Base-by-base conservation (phyloP, 345 rosid genomes). In the Erucastrum elatum region DNA sequence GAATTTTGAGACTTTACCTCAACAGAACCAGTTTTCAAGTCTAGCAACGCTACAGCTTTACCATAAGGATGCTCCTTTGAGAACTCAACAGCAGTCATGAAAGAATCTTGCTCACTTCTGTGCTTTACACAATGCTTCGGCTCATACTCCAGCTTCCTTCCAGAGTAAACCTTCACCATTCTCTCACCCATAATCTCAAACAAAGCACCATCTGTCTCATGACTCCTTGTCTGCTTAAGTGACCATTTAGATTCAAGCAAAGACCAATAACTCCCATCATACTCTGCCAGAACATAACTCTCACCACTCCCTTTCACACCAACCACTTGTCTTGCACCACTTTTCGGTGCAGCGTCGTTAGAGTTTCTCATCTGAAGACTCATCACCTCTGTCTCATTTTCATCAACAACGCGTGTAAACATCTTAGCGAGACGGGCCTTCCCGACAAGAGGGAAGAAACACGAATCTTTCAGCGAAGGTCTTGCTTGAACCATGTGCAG, bases 121-220 rank as follows among this genome's bases (percentile, higher is more conserved):
- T 41, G 76, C 85, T 84, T 88, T 80, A 77, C 81, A 51, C 82
- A 75, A 56, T 74, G 80, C 70, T 82, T 85, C 65, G 87, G 84
- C 84, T 93, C 97, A 83, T 82, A 95, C 17, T 90, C 96, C 73
- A 93, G 88, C 86, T 84, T 95, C 75, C 90, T 84, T 41, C 98
- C 97, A 0, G 53, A 71, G 82, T 83, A 90, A 77, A 90, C 27
- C 46, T 84, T 87, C 71, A 95, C 89, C 94, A 70, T 83, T 77
- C 79, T 82, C 69, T 63, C 74, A 77, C 99, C 98, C 10, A 60
- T 61, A 37, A 93, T 82, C 86, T 89, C 90, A 84, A 89, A 88
- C 78, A 87, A 81, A 85, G 84, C 85, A 83, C 77, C 85, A 68
- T 83, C 56, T n/a, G 1, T 51, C 56, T 51, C 10, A 59, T 77